Conservation (phyloP, 1,139 yeast genomes). For the Lizanozyma gosingica region DNA sequence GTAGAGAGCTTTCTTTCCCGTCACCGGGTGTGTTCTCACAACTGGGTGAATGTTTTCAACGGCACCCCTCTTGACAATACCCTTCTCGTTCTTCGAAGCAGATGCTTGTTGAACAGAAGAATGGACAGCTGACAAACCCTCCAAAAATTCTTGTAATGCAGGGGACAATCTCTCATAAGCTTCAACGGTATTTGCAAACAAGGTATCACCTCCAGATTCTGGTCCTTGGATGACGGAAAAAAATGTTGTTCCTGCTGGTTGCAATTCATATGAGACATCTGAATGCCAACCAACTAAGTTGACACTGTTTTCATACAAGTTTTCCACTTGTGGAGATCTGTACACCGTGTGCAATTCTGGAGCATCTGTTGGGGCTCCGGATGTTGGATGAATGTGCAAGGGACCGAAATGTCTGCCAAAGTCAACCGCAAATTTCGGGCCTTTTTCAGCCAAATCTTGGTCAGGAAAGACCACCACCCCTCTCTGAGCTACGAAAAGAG, state of each 20-base stretch:
- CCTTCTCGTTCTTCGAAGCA: slow-evolving; percentile 44
- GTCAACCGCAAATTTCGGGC: slow-evolving; percentile 23
- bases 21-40: slow-evolving; percentile 50
- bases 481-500: slow-evolving; percentile 29
- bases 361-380: slow-evolving; percentile 28
- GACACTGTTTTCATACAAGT: neutral
- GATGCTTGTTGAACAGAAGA: slow-evolving; percentile 64
- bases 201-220: slow-evolving; percentile 15
- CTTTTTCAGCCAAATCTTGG: slow-evolving; percentile 26
- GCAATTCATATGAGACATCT: slow-evolving; percentile 13
- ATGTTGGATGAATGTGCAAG: slow-evolving; percentile 32
- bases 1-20: slow-evolving; percentile 42
- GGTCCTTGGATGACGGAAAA: slow-evolving; percentile 12
- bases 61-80: slow-evolving; percentile 55
- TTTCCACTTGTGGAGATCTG: slow-evolving; percentile 6
- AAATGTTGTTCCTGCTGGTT: slow-evolving; percentile 13
- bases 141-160: slow-evolving; percentile 17
- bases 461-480: slow-evolving; percentile 33
- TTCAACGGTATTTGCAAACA: slow-evolving; percentile 19
- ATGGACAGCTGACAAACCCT: slow-evolving; percentile 30
- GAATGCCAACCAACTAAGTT: slow-evolving; percentile 14
- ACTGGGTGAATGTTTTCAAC: slow-evolving; percentile 48
- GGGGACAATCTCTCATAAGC: slow-evolving; percentile 21
- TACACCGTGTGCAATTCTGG: slow-evolving; percentile 29
- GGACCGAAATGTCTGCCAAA: slow-evolving; percentile 29